Base-by-base conservation (phyloP, 176 grass and related monocot genomes). In the Melocanna baccifera region DNA sequence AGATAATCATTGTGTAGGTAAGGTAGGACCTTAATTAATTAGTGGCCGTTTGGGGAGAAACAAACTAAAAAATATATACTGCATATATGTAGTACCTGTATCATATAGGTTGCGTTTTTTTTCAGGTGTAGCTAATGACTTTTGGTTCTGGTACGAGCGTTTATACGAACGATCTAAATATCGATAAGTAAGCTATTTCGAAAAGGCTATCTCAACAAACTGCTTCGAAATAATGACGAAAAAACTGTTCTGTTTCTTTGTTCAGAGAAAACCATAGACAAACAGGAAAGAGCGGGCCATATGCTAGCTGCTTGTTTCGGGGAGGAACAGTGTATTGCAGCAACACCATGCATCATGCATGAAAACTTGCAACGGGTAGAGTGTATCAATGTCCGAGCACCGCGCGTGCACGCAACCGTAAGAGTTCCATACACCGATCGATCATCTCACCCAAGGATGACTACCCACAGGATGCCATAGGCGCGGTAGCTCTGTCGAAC, bases 161-260 rank as follows among this genome's bases (percentile, higher is more conserved):
- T 36, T 36, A 4, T 34, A 0, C 32, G 32, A 34, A 34, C 4
- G 32, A 34, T 4, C 3, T 34, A 0, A 34, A 34, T 34, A 4
- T 4, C 4, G 0, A 4, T 36, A 36, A 36, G 34, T 0, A 36
- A 36, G 4, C 0, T 0, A 0, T 36, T 36, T 36, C 0, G 3
- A 5, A 36, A 36, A 36, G 4, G 4, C 4, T 36, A 0, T 0
- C 0, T 0, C 0, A 4, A 36, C 4, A 36, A 36, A 36, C 4
- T 4, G 4, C 0, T 5, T 36, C 0, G 34, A 36, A 36, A 4
- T 0, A 4, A 0, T 0, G 4, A 0, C 4, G 3, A 36, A 36
- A 36, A 30, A 36, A 5, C 4, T 4, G 4, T 36, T 4, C 0
- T 4, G 0, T 36, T 36, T 36, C 4, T 36, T 36, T 36, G 0